Evolutionary conservation across 805 yeast genomes (phyloP).

Genomic region (Cyberlindnera lachancei): DNA sequence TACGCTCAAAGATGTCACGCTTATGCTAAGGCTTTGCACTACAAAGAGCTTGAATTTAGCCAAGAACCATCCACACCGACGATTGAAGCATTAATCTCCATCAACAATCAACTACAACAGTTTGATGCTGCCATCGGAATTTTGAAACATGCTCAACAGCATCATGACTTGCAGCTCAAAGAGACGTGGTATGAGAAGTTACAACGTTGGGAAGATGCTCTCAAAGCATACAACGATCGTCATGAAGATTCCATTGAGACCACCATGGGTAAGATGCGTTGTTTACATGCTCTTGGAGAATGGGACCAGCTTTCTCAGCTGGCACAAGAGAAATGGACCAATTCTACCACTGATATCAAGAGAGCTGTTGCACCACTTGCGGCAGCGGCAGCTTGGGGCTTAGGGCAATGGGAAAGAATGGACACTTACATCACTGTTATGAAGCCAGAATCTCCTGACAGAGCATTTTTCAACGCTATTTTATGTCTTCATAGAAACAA

Average conservation of each 20-base stretch:
- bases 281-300: conserved; percentile 96
- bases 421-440: conserved; percentile 84
- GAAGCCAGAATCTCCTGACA: conserved; percentile 89
- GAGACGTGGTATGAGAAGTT: conserved; percentile 98
- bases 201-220: conserved; percentile 97
- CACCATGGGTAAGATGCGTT: conserved; percentile 96
- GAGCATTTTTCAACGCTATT: conserved; percentile 91
- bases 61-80: conserved; percentile 90
- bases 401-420: conserved; percentile 95
- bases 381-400: conserved; percentile 98
- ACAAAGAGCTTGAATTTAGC: conserved; percentile 89
- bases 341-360: conserved; percentile 62
- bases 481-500: conserved; percentile 78
- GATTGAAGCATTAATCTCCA: conserved; percentile 84
- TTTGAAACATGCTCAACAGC: conserved; percentile 86
- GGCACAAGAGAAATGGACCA: conserved; percentile 81
- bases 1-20: conserved; percentile 96
- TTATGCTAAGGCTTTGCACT: conserved; percentile 93
- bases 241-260: conserved; percentile 74
- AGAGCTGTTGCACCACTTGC: conserved; percentile 93
- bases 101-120: conserved; percentile 91
- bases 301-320: conserved; percentile 89
- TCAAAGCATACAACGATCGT: conserved; percentile 80
- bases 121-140: conserved; percentile 98
- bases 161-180: conserved; percentile 82